A percentile compares a stretch with the other conserved stretches of the same genome.
These are phyloP conservation scores for Plasmodium berghei DNA, from an alignment of 169 alveolate species.

Conservation along the genomic window DNA sequence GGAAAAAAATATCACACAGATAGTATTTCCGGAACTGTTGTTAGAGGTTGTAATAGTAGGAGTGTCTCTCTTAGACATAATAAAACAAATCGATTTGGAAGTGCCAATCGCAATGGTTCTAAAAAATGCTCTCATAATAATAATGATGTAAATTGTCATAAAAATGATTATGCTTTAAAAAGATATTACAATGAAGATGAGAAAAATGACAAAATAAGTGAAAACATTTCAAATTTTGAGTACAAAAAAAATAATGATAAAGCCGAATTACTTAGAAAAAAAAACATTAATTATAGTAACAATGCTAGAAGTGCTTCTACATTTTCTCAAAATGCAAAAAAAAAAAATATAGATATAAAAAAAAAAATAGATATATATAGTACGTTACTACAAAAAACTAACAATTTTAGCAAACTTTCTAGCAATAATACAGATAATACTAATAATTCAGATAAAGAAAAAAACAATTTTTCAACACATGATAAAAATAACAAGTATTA, in stretches of 20 bases:
- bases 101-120: too few relatives aligned
- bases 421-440: neutral
- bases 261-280: neutral
- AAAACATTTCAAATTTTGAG: neutral
- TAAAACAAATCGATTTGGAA: too few relatives aligned
- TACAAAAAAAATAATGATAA: neutral
- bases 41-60: too few relatives aligned
- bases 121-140: too few relatives aligned
- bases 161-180: too few relatives aligned
- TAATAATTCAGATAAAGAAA: neutral
- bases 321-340: slow-evolving; percentile 6
- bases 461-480: neutral
- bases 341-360: slow-evolving; percentile 22
- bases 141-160: too few relatives aligned
- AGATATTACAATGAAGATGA: too few relatives aligned
- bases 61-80: too few relatives aligned
- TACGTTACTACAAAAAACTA: neutral
- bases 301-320: slow-evolving; percentile 19
- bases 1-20: neutral
- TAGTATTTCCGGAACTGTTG: too few relatives aligned
- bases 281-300: slow-evolving; percentile 18
- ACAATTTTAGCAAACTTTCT: neutral
- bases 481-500: neutral
- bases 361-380: slow-evolving; percentile 29
- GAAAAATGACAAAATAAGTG: too few relatives aligned